A percentile compares a stretch with the other conserved stretches of the same genome.
Evolutionary conservation across 768 basidiomycete genomes (phyloP).

Genomic region (Suillus tomentosus): DNA sequence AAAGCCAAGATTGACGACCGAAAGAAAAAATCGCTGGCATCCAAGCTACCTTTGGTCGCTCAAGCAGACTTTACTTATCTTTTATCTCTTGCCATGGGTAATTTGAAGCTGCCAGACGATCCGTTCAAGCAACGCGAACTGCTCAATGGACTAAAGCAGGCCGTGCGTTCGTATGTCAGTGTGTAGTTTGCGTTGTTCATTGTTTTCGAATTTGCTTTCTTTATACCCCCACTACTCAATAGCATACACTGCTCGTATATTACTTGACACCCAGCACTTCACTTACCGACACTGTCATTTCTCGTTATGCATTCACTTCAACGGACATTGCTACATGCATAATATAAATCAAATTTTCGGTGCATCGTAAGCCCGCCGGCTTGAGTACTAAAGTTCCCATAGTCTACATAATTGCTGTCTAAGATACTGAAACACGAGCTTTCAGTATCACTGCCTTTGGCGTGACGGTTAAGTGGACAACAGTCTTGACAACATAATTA

Average conservation of each 20-base stretch:
- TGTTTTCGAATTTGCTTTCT: constrained; percentile 4
- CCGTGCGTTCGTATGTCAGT: constrained; percentile 31
- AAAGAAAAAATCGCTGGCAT: constrained; percentile 50
- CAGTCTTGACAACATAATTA: too few species aligned
- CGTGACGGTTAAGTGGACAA: too few species aligned
- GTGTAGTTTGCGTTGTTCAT: not conserved
- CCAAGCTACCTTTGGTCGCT: constrained; percentile 71
- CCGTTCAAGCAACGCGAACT: constrained; percentile 53
- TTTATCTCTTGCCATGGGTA: constrained; percentile 58
- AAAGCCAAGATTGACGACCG: constrained; percentile 73
- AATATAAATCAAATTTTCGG: not conserved
- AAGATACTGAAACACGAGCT: too few species aligned
- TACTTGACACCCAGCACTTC: not conserved
- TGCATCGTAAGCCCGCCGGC: not conserved
- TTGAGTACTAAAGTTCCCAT: too few species aligned
- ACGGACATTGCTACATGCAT: not conserved
- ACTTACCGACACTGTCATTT: not conserved
- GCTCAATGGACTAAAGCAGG: constrained; percentile 52
- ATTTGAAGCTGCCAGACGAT: constrained; percentile 54
- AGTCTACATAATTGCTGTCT: too few species aligned
- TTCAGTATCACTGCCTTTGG: too few species aligned
- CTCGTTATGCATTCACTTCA: not conserved
- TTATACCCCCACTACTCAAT: not conserved
- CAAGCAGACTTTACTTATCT: constrained; percentile 93
- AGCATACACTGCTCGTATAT: not conserved